Conservation (phyloP, 2,329 filamentous ascomycete genomes). For the Talaromyces sp. region DNA sequence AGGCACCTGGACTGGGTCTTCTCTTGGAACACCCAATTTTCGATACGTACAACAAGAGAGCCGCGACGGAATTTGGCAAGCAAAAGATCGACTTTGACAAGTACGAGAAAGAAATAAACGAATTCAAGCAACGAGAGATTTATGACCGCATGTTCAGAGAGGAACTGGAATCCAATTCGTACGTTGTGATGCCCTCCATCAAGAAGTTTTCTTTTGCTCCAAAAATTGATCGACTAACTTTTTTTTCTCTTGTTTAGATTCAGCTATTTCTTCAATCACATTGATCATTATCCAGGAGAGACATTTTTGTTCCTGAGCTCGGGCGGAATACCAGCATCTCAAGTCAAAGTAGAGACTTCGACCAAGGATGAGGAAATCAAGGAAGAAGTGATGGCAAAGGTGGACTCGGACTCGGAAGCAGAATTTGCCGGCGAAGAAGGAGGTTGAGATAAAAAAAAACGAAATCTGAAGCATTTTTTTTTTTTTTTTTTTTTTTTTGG, state of each 20-base stretch:
- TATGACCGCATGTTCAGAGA: constrained; percentile 88
- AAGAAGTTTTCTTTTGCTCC: not conserved
- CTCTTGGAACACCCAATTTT: constrained; percentile 90
- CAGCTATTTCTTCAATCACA: constrained; percentile 72
- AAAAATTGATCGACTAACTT: constrained; percentile 4
- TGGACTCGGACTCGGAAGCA: constrained; percentile 27
- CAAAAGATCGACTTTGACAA: constrained; percentile 72
- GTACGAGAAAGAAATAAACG: constrained; percentile 71
- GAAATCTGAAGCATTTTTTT: not conserved
- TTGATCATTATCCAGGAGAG: constrained; percentile 67
- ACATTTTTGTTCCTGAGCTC: constrained; percentile 73
- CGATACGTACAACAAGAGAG: constrained; percentile 70
- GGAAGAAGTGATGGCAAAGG: constrained; percentile 9
- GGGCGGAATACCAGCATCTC: constrained; percentile 59
- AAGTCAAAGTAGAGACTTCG: constrained; percentile 8
- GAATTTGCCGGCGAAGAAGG: constrained; percentile 15
- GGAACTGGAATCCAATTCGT: constrained; percentile 83
- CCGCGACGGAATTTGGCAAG: constrained; percentile 59
- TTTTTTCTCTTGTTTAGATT: constrained; percentile 48
- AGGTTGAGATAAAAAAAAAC: constrained; percentile 7
- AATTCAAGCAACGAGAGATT: constrained; percentile 88
- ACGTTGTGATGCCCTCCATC: constrained; percentile 38
- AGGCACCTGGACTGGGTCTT: constrained; percentile 83
- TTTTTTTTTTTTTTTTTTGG: not conserved
- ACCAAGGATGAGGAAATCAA: not conserved